Base-by-base conservation (phyloP, 805 yeast species). In the Saturnispora serradocipensis region DNA sequence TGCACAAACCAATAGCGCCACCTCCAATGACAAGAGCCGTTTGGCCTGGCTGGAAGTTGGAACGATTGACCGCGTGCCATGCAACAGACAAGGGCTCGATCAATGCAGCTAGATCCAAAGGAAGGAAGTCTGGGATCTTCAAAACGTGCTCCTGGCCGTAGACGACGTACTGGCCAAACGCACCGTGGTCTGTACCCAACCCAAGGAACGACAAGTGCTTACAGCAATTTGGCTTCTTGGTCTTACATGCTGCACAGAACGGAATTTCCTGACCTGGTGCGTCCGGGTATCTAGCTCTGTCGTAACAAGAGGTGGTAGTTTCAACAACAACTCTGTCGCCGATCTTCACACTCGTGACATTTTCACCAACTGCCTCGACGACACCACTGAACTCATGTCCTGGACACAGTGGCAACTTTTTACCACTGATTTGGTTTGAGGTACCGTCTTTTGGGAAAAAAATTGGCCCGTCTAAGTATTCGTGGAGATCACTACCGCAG, bases 281-380 rank as follows among this genome's bases (percentile, higher is more conserved):
- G 51, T 28, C 73, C 73, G 40, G 66, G 64, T 64, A 48, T 62
- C 61, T 54, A 18, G 51, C 53, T 43, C 60, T 65, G 59, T 62
- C 64, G 60, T 71, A 58, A 58, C 69, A 83, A 38, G 78, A 78
- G 34, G 80, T 79, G 1, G 81, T 73, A 5, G 85, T 82, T 58
- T 82, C 86, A 27, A 81, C 75, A 24, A 77, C 82, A 32, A 83
- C 87, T 44, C 75, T 75, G 60, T 80, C 82, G 13, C 85, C 85
- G 2, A 67, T 65, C 55, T 72, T 64, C 30, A 77, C 64, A 15
- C 63, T 62, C 0, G 65, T 64, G 5, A 80, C 84, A 18, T 56
- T 69, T 0, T 67, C 42, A 36, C 86, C 86, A 32, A 78, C 64
- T 36, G 65, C 74, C 25, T 49, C 55, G 25, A 64, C 64, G 16